Percentiles rank a stretch among this genome's conserved stretches.
These are phyloP conservation scores for Nothophytophthora sp. DNA, from an alignment of 352 stramenopile genomes.

Conservation along the genomic window DNA sequence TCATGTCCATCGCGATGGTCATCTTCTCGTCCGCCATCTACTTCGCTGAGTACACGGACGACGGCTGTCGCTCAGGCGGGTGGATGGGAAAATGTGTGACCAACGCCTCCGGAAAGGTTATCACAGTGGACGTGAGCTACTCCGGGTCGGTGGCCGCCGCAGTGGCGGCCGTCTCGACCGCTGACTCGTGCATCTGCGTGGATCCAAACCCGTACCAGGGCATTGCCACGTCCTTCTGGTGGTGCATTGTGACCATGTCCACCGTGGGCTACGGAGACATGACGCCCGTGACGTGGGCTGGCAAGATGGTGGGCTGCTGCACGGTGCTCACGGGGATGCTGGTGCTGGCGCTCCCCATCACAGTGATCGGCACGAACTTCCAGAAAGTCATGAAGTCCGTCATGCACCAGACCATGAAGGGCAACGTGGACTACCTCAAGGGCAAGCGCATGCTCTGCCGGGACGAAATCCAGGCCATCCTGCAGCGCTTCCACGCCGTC, in stretches of 20 bases:
- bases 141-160: conserved; percentile 29
- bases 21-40: conserved; percentile 87
- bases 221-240: conserved; percentile 86
- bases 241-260: conserved; percentile 92
- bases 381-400: conserved; percentile 86
- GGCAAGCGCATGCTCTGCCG: conserved; percentile 71
- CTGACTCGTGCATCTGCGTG: conserved; percentile 45
- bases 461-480: conserved; percentile 73
- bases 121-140: conserved; percentile 11
- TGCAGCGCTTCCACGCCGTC: conserved; percentile 72
- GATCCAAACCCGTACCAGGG: conserved; percentile 85
- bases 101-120: conserved; percentile 8
- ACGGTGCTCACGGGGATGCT: conserved; percentile 86
- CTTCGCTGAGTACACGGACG: conserved; percentile 73
- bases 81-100: conserved; percentile 56
- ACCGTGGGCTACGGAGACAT: conserved; percentile 91
- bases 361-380: conserved; percentile 89
- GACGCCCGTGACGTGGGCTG: conserved; percentile 69
- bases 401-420: conserved; percentile 79
- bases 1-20: conserved; percentile 85
- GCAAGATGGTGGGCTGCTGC: conserved; percentile 71
- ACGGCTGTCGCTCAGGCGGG: conserved; percentile 58
- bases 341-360: conserved; percentile 88
- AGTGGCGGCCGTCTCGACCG: conserved; percentile 12
- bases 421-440: conserved; percentile 75